Evolutionary conservation across 495 filamentous ascomycete genomes (phyloP).

Genomic region (Jackrogersella multiformis): DNA sequence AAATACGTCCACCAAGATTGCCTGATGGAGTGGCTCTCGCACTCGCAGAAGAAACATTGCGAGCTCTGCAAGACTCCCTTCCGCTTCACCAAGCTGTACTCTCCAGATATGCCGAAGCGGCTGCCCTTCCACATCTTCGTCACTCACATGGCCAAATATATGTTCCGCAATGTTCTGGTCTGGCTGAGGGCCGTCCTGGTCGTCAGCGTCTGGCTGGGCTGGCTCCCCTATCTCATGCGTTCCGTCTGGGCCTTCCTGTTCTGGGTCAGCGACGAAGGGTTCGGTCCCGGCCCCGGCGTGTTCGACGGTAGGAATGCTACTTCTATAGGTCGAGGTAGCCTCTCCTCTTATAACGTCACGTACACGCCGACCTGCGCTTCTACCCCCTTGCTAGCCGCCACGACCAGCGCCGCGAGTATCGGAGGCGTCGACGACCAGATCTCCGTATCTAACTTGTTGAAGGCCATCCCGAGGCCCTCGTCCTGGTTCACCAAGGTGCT

Average conservation of each 20-base stretch:
- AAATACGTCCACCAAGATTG: constrained; percentile 98
- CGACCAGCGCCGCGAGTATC: constrained; percentile 48
- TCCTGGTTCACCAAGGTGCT: constrained; percentile 41
- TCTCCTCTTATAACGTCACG: constrained; percentile 30
- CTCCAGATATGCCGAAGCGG: constrained; percentile 85
- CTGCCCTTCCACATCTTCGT: constrained; percentile 84
- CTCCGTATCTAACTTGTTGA: constrained; percentile 45
- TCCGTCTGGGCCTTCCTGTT: constrained; percentile 91
- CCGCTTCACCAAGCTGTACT: constrained; percentile 96
- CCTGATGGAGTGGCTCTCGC: constrained; percentile 96
- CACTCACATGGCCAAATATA: constrained; percentile 75
- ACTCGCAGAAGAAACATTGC: constrained; percentile 99
- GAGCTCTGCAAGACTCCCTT: constrained; percentile 99
- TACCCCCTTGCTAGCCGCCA: constrained; percentile 54
- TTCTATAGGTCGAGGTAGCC: constrained; percentile 4
- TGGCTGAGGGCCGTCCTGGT: constrained; percentile 84
- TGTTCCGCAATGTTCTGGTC: constrained; percentile 71
- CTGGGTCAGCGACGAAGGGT: constrained; percentile 93
- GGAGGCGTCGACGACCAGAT: constrained; percentile 45
- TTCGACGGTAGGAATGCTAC: constrained; percentile 38
- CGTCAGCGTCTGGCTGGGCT: constrained; percentile 84
- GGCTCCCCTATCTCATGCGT: constrained; percentile 90
- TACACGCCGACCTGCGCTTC: constrained; percentile 53
- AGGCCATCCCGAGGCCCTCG: constrained; percentile 42
- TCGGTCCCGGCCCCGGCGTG: constrained; percentile 58